Base-by-base conservation (phyloP, 352 stramenopile species). In the Phytophthora lateralis region DNA sequence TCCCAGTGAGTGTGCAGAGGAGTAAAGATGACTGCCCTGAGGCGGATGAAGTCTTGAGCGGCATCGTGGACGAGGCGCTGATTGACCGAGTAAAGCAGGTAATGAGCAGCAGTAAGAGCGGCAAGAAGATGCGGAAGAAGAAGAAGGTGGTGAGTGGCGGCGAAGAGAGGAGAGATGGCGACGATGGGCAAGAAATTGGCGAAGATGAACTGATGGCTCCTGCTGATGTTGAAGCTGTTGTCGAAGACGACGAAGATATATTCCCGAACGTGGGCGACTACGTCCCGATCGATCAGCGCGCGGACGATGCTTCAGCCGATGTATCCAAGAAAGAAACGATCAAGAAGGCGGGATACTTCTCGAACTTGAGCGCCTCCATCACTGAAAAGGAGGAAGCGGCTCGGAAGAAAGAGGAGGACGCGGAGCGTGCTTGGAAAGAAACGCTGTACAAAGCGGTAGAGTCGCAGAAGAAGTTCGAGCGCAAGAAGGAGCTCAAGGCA, bases 1-100 rank as follows among this genome's bases (percentile, higher is more conserved):
- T 82, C 9, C 85, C 85, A 24, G 63, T 79, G 44, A 79, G 82
- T 55, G 73, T 91, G 1, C 85, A 92, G 50, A 69, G 75, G 14
- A 92, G 81, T 52, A 91, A 88, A 63, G 82, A 92, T 11, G 82
- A 92, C 52, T 89, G 76, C 45, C 81, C 77, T 0, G 80, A 82
- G 37, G 55, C 69, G 0, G 77, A 91, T 54, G 80, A 89, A 15
- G 57, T 89, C 4, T 69, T 87, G 1, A 80, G 60, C 55, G 84
- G 82, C 1, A 72, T 81, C 14, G 58, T 93, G 18, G 70, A 84
- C 26, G 64, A 84, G 9, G 47, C 69, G 5, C 55, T 90, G 26
- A 77, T 93, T 47, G 48, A 57, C 2, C 61, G 64, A 24, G 71
- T 93, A 18, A 52, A 41, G 2, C 67, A 84, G 12, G 43, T 75